Percentiles rank a stretch among this genome's conserved stretches.
These are phyloP conservation scores for Linderina pennispora DNA, from an alignment of 192 early-diverging fungal genomes.

Conservation along the genomic window DNA sequence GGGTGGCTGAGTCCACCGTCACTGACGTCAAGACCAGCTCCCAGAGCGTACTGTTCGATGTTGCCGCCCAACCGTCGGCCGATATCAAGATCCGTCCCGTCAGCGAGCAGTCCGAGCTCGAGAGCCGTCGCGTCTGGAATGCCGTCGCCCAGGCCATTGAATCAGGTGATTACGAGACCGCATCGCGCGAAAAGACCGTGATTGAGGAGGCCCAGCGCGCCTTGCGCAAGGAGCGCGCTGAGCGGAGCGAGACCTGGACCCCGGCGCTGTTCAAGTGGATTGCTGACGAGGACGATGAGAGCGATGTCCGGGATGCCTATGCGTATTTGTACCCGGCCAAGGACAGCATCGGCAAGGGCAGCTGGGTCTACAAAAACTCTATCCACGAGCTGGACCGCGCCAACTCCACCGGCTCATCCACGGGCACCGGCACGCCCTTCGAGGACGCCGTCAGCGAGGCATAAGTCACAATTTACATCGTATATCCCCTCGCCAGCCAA, in stretches of 20 bases:
- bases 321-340: slow-evolving; percentile 34
- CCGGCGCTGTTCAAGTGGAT: slow-evolving; percentile 48
- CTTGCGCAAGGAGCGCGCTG: slow-evolving; percentile 55
- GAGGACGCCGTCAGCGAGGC: neutral
- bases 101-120: slow-evolving; percentile 54
- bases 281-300: slow-evolving; percentile 30
- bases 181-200: slow-evolving; percentile 61
- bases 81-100: slow-evolving; percentile 54
- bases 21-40: slow-evolving; percentile 49
- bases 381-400: slow-evolving; percentile 3
- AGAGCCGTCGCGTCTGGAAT: slow-evolving; percentile 67
- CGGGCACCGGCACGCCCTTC: neutral
- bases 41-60: slow-evolving; percentile 55
- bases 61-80: slow-evolving; percentile 43
- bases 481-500: no score
- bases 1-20: slow-evolving; percentile 59
- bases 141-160: slow-evolving; percentile 61
- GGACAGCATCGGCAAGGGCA: slow-evolving; percentile 39
- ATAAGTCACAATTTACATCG: neutral
- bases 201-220: slow-evolving; percentile 65
- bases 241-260: slow-evolving; percentile 49
- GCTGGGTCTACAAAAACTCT: slow-evolving; percentile 38
- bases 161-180: slow-evolving; percentile 59
- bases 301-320: slow-evolving; percentile 29
- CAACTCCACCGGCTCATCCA: neutral